Percentiles rank a stretch among this genome's conserved stretches.
Evolutionary conservation across 305 asterid genomes (phyloP).

Genomic region (Ilex paraguariensis): DNA sequence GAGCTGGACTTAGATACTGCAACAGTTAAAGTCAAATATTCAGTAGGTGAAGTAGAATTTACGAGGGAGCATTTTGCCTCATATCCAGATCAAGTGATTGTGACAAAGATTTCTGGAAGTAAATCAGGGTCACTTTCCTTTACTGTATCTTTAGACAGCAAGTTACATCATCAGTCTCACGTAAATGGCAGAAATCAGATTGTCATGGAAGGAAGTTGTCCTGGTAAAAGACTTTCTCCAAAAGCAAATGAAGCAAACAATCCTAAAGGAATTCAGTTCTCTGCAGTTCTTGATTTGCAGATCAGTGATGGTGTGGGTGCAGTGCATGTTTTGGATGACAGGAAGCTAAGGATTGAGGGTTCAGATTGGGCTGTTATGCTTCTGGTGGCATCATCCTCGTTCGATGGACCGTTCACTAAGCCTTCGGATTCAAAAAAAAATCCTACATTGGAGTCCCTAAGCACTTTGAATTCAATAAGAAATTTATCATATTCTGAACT

Average conservation of each 20-base stretch:
- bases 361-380: constrained; percentile 62
- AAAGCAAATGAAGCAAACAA: constrained; percentile 20
- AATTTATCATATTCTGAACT: constrained; percentile 52
- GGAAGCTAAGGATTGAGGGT: constrained; percentile 46
- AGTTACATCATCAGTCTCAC: constrained; percentile 49
- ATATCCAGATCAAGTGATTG: constrained; percentile 61
- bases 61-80: constrained; percentile 61
- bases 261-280: constrained; percentile 53
- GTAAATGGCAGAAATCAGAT: constrained; percentile 46
- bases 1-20: constrained; percentile 78
- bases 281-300: constrained; percentile 71
- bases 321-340: constrained; percentile 35
- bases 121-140: constrained; percentile 49
- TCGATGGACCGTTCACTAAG: constrained; percentile 60
- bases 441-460: constrained; percentile 39
- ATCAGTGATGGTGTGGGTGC: constrained; percentile 33
- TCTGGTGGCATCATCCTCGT: constrained; percentile 62
- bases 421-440: constrained; percentile 54
- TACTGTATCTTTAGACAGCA: constrained; percentile 47
- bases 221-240: constrained; percentile 39
- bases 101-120: constrained; percentile 46
- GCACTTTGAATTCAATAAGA: constrained; percentile 40
- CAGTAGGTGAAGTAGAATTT: constrained; percentile 37
- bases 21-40: constrained; percentile 45
- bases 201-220: constrained; percentile 58